A percentile compares a stretch with the other conserved stretches of the same genome.
Evolutionary conservation across 1,139 yeast genomes (phyloP).

Genomic region (Eremothecium gossypii): DNA sequence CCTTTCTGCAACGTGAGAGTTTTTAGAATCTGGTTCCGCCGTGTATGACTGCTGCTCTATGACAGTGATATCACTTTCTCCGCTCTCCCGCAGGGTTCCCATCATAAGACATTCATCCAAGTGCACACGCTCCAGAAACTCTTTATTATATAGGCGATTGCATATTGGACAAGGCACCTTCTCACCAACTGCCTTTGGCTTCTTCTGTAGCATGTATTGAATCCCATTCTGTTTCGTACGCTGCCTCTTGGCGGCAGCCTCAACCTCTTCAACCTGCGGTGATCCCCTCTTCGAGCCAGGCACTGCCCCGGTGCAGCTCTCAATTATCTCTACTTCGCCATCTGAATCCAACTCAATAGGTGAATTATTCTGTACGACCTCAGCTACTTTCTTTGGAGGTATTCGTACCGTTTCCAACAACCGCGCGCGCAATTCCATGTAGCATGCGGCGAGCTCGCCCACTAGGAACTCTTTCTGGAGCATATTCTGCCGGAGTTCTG

Average conservation of each 20-base stretch:
- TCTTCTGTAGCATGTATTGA: constrained; percentile 12
- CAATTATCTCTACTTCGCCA: constrained; percentile 2
- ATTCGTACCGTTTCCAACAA: constrained; percentile 7
- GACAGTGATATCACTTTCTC: no score
- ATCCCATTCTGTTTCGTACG: constrained; percentile 8
- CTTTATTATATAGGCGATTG: constrained; percentile 43
- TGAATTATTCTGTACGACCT: constrained; percentile 5
- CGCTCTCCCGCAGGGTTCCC: neutral
- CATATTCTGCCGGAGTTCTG: constrained; percentile 62
- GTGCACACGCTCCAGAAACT: constrained; percentile 53
- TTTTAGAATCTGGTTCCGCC: no score
- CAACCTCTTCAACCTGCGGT: neutral
- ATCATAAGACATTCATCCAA: constrained; percentile 55
- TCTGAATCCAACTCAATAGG: constrained; percentile 17
- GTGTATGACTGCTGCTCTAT: no score
- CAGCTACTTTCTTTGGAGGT: neutral
- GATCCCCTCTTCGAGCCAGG: neutral
- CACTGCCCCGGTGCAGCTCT: neutral
- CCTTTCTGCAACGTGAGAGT: no score
- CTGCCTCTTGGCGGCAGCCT: constrained; percentile 2
- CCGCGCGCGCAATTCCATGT: constrained; percentile 35
- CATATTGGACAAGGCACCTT: constrained; percentile 67
- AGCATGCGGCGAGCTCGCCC: constrained; percentile 63
- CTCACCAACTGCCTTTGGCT: constrained; percentile 8
- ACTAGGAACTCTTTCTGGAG: constrained; percentile 59